Evolutionary conservation across 495 filamentous ascomycete genomes (phyloP).

Genomic region (Trichocladium uniseriatum): DNA sequence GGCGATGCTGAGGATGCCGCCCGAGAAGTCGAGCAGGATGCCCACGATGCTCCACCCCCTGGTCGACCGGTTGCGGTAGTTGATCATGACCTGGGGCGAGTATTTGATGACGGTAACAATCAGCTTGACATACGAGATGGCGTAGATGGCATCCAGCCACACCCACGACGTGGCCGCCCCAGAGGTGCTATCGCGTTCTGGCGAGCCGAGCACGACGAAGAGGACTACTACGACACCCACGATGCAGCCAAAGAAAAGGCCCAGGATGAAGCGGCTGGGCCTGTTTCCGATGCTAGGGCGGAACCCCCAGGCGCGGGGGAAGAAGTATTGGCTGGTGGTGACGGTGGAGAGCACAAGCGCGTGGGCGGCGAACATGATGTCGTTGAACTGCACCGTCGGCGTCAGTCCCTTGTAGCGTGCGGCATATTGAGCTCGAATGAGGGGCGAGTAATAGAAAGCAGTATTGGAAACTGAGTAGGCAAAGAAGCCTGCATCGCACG

Average conservation of each 20-base stretch:
- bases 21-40: slow-evolving; percentile 75
- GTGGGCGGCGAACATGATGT: slow-evolving; percentile 76
- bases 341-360: slow-evolving; percentile 59
- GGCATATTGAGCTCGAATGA: slow-evolving; percentile 75
- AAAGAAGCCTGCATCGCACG: slow-evolving; percentile 49
- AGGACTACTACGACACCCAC: slow-evolving; percentile 47
- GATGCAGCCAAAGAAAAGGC: slow-evolving; percentile 57
- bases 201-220: slow-evolving; percentile 47
- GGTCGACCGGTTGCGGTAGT: slow-evolving; percentile 75
- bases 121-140: slow-evolving; percentile 79
- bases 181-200: slow-evolving; percentile 36
- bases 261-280: slow-evolving; percentile 56
- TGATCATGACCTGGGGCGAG: slow-evolving; percentile 72
- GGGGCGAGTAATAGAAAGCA: slow-evolving; percentile 65
- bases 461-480: slow-evolving; percentile 67
- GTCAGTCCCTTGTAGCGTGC: slow-evolving; percentile 60
- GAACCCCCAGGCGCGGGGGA: slow-evolving; percentile 65
- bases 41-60: slow-evolving; percentile 78
- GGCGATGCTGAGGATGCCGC: slow-evolving; percentile 70
- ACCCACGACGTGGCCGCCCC: slow-evolving; percentile 26
- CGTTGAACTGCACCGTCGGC: slow-evolving; percentile 82
- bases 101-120: slow-evolving; percentile 85
- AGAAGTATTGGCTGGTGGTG: slow-evolving; percentile 64
- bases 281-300: slow-evolving; percentile 41
- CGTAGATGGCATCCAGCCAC: slow-evolving; percentile 55